Evolutionary conservation across 2,329 filamentous ascomycete species (phyloP), one percentile per base, ranked within the genome.

Genomic region (Aspergillus persii): DNA sequence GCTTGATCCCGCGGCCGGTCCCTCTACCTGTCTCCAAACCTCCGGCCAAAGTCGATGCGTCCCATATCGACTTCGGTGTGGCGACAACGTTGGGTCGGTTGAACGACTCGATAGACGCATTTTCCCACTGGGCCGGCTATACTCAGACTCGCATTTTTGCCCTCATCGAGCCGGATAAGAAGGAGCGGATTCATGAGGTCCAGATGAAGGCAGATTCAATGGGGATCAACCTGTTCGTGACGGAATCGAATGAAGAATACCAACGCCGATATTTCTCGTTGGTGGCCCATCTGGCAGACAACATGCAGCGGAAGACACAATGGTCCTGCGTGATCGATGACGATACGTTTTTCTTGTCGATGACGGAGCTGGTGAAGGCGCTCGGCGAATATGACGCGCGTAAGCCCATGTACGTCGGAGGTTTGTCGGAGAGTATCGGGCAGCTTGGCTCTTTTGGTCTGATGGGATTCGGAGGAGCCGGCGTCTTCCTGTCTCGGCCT

Each of bases 291-390:
- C 77, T 87, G 60, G 71, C 83, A 27, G 68, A 76, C 27, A 74
- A 79, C 53, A 69, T 76, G 33, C 77, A 73, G 8, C 70, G 78
- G 0, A 66, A 76, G 12, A 85, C 83, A 0, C 74, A 76, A 33
- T 88, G 85, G 85, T 78, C 81, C 12, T 81, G 79, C 50, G 76
- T 87, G 52, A 79, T 87, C 41, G 85, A 88, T 66, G 85, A 88
- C 66, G 85, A 88, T 65, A 88, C 85, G 1, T 87, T 88, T 70
- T 87, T 87, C 69, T 80, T 82, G 2, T 84, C 81, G 2, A 78
- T 87, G 49, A 70, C 80, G 54, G 76, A 77, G 0, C 74, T 88
- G 15, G 75, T 80, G 26, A 69, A 79, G n/a, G 76, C 79, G 5
- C 77, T 87, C 2, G 67, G 66, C 36, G 68, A 73, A 41, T 78